Base-by-base conservation (phyloP, 257 asterid species). In the Misopates orontium region DNA sequence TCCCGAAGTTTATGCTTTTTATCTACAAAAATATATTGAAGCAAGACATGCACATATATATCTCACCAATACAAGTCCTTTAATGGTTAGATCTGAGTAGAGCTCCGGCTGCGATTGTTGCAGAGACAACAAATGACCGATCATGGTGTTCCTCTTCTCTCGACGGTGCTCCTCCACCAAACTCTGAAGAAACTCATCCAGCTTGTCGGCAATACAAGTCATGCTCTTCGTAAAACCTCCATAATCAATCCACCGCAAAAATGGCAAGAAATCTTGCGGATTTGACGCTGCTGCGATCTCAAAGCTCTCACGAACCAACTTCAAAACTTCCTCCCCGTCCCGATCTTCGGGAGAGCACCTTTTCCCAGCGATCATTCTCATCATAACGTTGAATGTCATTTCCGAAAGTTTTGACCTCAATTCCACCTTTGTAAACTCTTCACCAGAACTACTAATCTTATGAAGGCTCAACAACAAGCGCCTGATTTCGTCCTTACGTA, bases 71-170 rank as follows among this genome's bases (percentile, higher is more conserved):
- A 83, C 71, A 42, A 89, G 16, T 16, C 87, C 79, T 78, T 81
- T 83, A 68, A 86, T 84, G 75, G 77, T 71, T 11, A 32, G 71
- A 67, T 89, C 92, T 0, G 84, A 74, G 56, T 84, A 86, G 55
- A 69, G 71, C 16, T 83, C 87, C 0, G 90, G 87, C 32, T 89
- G 78, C 0, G 81, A 57, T n/a, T 84, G 77, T 62, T 84, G 92
- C 67, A 86, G 61, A 45, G 78, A 62, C 25, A 89, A 75, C 76
- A 89, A 40, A 60, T 84, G 88, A 81, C 72, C 82, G 0, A 86
- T 83, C 88, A 86, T 81, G 0, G 87, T 74, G 12, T 68, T 72
- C 6, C 54, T 60, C 59, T 67, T 75, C 5, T 50, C 69, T 0
- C 12, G 19, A 0, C 84, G 61, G 13, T 72, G 81, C 50, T 81